Evolutionary conservation across 2,329 filamentous ascomycete genomes (phyloP).

Genomic region (Hymenotorrendiella dingleyae): DNA sequence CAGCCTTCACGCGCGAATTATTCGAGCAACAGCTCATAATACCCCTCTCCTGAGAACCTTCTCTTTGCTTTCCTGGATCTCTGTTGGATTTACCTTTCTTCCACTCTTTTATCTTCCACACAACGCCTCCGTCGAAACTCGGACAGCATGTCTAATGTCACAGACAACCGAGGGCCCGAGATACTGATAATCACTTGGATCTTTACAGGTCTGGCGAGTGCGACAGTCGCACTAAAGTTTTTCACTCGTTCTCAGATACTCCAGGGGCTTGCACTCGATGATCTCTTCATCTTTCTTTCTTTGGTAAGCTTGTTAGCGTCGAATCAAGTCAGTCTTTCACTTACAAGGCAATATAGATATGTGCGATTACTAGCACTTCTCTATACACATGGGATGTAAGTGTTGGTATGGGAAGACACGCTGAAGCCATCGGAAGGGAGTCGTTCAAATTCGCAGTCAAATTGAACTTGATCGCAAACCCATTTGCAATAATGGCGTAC

Average conservation of each 20-base stretch:
- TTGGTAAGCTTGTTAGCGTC: too few relatives aligned
- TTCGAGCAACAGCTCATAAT: too few relatives aligned
- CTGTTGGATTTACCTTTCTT: too few relatives aligned
- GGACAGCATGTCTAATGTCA: too few relatives aligned
- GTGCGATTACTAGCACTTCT: not conserved
- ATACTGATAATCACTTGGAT: conserved; percentile 3
- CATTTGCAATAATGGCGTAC: not conserved
- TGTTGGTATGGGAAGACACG: conserved; percentile 1
- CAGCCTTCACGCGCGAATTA: too few relatives aligned
- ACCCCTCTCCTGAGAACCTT: too few relatives aligned
- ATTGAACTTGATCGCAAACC: not conserved
- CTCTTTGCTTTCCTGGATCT: too few relatives aligned
- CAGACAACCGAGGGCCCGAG: conserved; percentile 1
- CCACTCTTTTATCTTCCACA: too few relatives aligned
- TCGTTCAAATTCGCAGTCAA: not conserved
- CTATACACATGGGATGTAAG: not conserved
- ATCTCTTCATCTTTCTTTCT: conserved; percentile 1
- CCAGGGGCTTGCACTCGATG: not conserved
- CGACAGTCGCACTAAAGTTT: not conserved
- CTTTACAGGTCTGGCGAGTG: not conserved
- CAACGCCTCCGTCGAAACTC: too few relatives aligned
- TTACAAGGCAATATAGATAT: too few relatives aligned
- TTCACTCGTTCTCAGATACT: not conserved
- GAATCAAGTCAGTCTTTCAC: too few relatives aligned
- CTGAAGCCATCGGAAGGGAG: not conserved